Evolutionary conservation across 164 flowering plant species (phyloP).

Genomic region (Taxillus chinensis): DNA sequence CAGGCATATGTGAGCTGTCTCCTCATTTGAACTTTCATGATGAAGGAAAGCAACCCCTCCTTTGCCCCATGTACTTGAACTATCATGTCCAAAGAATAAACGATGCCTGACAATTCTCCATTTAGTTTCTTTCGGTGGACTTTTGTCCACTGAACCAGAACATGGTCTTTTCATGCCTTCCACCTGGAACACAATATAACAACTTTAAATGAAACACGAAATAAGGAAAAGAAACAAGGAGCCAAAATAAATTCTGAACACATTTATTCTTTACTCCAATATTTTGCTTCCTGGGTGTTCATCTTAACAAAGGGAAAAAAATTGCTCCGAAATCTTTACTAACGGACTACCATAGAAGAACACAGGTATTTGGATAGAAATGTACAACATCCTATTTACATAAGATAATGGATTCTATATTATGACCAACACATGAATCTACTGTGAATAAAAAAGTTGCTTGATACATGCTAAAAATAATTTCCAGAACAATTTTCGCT

Average conservation of each 20-base stretch:
- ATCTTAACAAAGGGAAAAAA: too few species aligned
- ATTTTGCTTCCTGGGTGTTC: too few species aligned
- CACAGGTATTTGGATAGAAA: too few species aligned
- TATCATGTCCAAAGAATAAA: conserved; percentile 68
- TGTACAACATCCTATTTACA: too few species aligned
- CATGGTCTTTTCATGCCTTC: conserved; percentile 74
- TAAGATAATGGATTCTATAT: too few species aligned
- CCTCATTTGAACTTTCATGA: conserved; percentile 40
- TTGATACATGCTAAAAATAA: too few species aligned
- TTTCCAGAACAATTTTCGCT: too few species aligned
- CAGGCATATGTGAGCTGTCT: conserved; percentile 52
- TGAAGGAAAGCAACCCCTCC: conserved; percentile 94
- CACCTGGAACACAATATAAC: conserved; percentile 31
- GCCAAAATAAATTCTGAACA: neutral
- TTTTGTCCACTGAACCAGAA: conserved; percentile 66
- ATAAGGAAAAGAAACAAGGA: neutral
- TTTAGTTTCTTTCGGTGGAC: conserved; percentile 56
- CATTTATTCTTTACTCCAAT: too few species aligned
- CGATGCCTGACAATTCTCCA: conserved; percentile 74
- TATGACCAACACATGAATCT: too few species aligned
- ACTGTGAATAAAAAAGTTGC: too few species aligned
- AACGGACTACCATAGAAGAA: too few species aligned
- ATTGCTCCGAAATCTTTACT: too few species aligned
- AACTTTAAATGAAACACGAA: neutral
- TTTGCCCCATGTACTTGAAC: conserved; percentile 65